phyloP scores from a whole-genome alignment of 2,329 filamentous ascomycete species.

The Myrmaecium sp. region DNA sequence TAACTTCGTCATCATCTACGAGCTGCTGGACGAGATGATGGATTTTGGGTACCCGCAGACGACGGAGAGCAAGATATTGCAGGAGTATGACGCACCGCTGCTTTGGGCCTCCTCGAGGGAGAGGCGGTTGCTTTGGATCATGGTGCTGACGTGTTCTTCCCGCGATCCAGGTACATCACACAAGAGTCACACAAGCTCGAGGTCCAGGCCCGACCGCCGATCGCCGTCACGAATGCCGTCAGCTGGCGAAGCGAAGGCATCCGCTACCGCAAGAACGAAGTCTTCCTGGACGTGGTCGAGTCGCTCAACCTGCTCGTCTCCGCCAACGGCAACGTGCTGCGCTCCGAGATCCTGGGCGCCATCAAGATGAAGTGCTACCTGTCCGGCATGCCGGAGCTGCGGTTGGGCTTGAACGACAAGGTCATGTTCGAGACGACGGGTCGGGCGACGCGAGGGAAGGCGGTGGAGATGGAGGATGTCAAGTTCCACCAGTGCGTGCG shows the following conservation, averaged over 20 bases:
- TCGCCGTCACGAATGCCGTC: slow-evolving; percentile 95
- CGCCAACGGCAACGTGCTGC: slow-evolving; percentile 82
- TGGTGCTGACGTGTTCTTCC: too few relatives aligned
- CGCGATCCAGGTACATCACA: slow-evolving; percentile 74
- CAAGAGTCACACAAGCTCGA: slow-evolving; percentile 98
- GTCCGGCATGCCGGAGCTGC: slow-evolving; percentile 92
- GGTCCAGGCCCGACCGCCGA: slow-evolving; percentile 85
- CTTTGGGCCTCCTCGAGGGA: neutral
- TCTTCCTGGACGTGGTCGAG: slow-evolving; percentile 95
- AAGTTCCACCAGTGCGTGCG: slow-evolving; percentile 99
- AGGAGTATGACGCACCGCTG: slow-evolving; percentile 42
- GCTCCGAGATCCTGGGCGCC: slow-evolving; percentile 89
- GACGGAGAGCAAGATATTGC: slow-evolving; percentile 93
- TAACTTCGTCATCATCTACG: slow-evolving; percentile 99
- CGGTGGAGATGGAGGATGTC: slow-evolving; percentile 98
- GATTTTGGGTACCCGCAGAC: slow-evolving; percentile 99
- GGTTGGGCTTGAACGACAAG: slow-evolving; percentile 92
- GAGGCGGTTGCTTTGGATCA: neutral
- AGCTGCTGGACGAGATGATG: slow-evolving; percentile 99
- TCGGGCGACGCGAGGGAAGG: slow-evolving; percentile 81
- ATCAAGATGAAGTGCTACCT: slow-evolving; percentile 99
- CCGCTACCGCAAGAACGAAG: slow-evolving; percentile 96
- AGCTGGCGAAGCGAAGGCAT: slow-evolving; percentile 98
- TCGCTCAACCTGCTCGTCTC: slow-evolving; percentile 91
- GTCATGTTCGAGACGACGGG: slow-evolving; percentile 99